Conservation (phyloP, 2,329 filamentous ascomycete species). For the Cercospora nicotianae region DNA sequence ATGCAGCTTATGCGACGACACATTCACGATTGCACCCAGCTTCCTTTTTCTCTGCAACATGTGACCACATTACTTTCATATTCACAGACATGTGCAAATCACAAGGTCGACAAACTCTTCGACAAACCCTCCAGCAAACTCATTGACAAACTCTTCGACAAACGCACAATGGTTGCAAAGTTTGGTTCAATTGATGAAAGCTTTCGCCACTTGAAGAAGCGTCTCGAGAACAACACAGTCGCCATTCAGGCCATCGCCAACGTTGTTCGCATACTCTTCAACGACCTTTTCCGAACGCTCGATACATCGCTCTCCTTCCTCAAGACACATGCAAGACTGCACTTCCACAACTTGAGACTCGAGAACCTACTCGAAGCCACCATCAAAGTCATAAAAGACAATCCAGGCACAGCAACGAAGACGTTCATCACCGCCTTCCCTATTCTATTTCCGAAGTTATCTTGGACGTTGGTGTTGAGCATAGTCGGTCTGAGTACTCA, state of each 20-base stretch:
- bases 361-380: not conserved
- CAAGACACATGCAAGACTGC: not conserved
- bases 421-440: not conserved
- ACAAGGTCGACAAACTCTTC: not conserved
- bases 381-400: not conserved
- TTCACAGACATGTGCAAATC: not conserved
- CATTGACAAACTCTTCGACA: not conserved
- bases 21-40: not conserved
- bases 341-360: not conserved
- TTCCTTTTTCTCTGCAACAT: not conserved
- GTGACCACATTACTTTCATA: not conserved
- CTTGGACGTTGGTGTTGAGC: not conserved
- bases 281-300: not conserved
- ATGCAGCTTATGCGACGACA: not conserved
- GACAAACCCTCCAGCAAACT: not conserved
- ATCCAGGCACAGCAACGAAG: not conserved
- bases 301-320: not conserved
- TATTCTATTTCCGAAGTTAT: not conserved
- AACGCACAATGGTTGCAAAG: not conserved
- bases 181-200: not conserved
- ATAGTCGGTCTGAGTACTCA: not conserved
- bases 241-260: not conserved
- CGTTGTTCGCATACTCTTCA: not conserved
- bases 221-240: not conserved
- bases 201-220: not conserved